Conservation (phyloP, 441 rosid genomes). For the Brassica hybrid region DNA sequence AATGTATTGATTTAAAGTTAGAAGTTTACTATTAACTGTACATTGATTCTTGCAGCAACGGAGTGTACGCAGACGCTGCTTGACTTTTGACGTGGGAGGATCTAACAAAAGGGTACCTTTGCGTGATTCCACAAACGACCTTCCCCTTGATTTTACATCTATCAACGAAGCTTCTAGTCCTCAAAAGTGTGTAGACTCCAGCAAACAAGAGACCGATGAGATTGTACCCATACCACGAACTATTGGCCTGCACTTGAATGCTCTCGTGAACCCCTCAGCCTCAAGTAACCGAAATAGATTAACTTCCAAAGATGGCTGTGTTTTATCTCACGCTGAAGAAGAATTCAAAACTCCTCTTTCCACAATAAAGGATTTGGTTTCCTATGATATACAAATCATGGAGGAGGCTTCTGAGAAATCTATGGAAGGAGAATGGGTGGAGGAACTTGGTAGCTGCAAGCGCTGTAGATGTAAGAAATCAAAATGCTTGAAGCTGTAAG, state of each 20-base stretch:
- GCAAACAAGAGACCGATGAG: slow-evolving; percentile 27
- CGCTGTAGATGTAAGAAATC: slow-evolving; percentile 96
- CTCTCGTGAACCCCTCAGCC: slow-evolving; percentile 41
- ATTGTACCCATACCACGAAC: slow-evolving; percentile 38
- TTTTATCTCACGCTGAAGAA: slow-evolving; percentile 33
- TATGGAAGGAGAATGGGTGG: slow-evolving; percentile 30
- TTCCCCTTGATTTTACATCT: slow-evolving; percentile 18
- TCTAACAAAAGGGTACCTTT: slow-evolving; percentile 34
- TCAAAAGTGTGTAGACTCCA: slow-evolving; percentile 27
- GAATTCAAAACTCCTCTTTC: slow-evolving; percentile 38
- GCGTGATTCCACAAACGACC: slow-evolving; percentile 36
- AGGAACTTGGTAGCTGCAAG: slow-evolving; percentile 74
- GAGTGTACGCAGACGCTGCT: slow-evolving; percentile 56
- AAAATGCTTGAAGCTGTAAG: slow-evolving; percentile 97
- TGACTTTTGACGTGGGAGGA: slow-evolving; percentile 51
- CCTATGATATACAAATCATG: slow-evolving; percentile 27
- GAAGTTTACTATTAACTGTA: background rate
- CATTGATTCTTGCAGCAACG: slow-evolving; percentile 46
- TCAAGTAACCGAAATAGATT: slow-evolving; percentile 1
- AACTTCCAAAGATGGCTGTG: slow-evolving; percentile 22
- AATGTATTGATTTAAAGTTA: background rate
- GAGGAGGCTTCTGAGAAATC: slow-evolving; percentile 42
- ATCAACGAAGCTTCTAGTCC: slow-evolving; percentile 19
- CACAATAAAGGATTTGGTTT: slow-evolving; percentile 40
- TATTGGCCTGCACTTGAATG: slow-evolving; percentile 55